Conservation (phyloP, 805 yeast genomes). For the Candida arabinofermentans region DNA sequence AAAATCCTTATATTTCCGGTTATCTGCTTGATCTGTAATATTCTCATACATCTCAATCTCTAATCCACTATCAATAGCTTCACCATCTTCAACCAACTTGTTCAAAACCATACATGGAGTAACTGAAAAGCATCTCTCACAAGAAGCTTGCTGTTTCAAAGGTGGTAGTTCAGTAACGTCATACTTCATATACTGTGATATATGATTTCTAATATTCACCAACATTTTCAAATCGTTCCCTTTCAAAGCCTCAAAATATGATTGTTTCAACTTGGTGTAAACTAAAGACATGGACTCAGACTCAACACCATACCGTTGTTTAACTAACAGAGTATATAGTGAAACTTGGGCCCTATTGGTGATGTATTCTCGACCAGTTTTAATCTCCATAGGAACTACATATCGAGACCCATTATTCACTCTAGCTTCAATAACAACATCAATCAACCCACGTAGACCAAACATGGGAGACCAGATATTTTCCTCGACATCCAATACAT, state of each 20-base stretch:
- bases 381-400: constrained; percentile 82
- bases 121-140: constrained; percentile 59
- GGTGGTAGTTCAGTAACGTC: constrained; percentile 52
- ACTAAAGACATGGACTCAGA: constrained; percentile 63
- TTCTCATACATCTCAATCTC: constrained; percentile 41
- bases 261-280: constrained; percentile 62
- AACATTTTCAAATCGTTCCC: constrained; percentile 60
- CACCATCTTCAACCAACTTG: constrained; percentile 56
- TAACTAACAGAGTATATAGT: constrained; percentile 70
- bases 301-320: constrained; percentile 74
- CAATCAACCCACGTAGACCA: constrained; percentile 87
- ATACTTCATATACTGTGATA: constrained; percentile 56
- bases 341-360: constrained; percentile 85
- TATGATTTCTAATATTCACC: constrained; percentile 65
- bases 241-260: constrained; percentile 37
- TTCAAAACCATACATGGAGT: constrained; percentile 63
- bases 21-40: constrained; percentile 47
- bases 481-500: constrained; percentile 82
- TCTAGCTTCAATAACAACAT: constrained; percentile 71
- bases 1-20: constrained; percentile 45
- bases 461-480: constrained; percentile 86
- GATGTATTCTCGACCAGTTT: constrained; percentile 69
- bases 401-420: constrained; percentile 42
- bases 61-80: constrained; percentile 50
- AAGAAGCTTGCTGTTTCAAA: constrained; percentile 44